phyloP scores from a whole-genome alignment of 441 rosid genomes.

The Mallotus repandus region DNA sequence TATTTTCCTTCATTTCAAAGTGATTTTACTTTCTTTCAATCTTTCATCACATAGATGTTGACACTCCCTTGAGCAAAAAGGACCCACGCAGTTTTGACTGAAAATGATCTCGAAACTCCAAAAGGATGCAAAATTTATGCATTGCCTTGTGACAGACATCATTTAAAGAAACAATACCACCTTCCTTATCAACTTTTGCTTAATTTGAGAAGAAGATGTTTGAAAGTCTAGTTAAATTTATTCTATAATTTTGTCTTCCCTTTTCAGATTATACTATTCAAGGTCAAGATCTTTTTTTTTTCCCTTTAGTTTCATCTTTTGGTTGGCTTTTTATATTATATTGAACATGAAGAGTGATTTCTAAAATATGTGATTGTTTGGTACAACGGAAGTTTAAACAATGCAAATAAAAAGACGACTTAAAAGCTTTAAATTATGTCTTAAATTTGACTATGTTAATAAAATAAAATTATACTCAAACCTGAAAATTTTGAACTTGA shows the following conservation, averaged over 20 bases:
- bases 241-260: not conserved
- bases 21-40: conserved; percentile 15
- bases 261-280: not conserved
- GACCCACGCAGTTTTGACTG: conserved; percentile 21
- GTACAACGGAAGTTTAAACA: no score
- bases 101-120: conserved; percentile 12
- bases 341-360: no score
- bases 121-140: conserved; percentile 13
- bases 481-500: no score
- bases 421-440: no score
- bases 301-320: not conserved
- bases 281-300: not conserved
- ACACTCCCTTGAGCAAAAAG: conserved; percentile 14
- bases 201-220: conserved; percentile 1
- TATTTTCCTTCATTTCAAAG: conserved; percentile 2
- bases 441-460: no score
- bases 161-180: conserved; percentile 19
- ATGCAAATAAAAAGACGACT: no score
- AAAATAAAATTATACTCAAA: no score
- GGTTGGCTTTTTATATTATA: not conserved
- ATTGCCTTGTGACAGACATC: conserved; percentile 14
- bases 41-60: conserved; percentile 26
- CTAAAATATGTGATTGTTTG: no score
- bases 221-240: not conserved
- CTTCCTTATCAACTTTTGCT: conserved; percentile 7